Conservation (phyloP, 164 flowering plant genomes). For the Saururus chinensis region DNA sequence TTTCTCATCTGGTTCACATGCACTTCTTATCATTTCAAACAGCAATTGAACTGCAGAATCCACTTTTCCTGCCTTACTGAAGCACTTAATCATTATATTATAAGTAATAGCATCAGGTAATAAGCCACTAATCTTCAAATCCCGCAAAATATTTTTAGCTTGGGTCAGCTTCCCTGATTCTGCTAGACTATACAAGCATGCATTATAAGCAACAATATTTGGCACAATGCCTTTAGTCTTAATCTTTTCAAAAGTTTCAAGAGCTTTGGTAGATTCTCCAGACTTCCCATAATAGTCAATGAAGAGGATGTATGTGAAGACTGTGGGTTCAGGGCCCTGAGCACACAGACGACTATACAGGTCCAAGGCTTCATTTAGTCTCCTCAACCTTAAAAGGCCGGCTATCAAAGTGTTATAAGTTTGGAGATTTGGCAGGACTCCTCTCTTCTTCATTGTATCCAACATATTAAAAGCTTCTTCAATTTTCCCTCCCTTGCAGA, state of each 20-base stretch:
- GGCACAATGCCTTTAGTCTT: slow-evolving; percentile 69
- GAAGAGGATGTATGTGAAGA: slow-evolving; percentile 64
- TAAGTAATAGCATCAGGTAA: slow-evolving; percentile 84
- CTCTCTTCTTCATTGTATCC: slow-evolving; percentile 52
- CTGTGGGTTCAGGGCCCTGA: slow-evolving; percentile 48
- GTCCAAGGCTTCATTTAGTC: slow-evolving; percentile 51
- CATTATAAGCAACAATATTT: slow-evolving; percentile 73
- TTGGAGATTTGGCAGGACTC: slow-evolving; percentile 61
- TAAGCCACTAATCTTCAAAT: slow-evolving; percentile 47
- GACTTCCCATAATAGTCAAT: slow-evolving; percentile 84
- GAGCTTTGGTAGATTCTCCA: slow-evolving; percentile 57
- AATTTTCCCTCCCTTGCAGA: slow-evolving; percentile 62
- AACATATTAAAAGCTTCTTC: slow-evolving; percentile 58
- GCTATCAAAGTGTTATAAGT: slow-evolving; percentile 72
- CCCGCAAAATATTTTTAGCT: slow-evolving; percentile 54
- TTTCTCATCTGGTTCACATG: slow-evolving; percentile 56
- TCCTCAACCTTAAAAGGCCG: slow-evolving; percentile 56
- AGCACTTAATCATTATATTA: slow-evolving; percentile 93
- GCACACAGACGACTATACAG: slow-evolving; percentile 41
- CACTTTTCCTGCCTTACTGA: slow-evolving; percentile 53
- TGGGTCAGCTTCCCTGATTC: slow-evolving; percentile 45
- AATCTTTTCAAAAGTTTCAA: slow-evolving; percentile 69
- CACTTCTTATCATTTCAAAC: slow-evolving; percentile 45
- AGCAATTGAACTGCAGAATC: slow-evolving; percentile 71
- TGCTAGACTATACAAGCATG: slow-evolving; percentile 68